Evolutionary conservation across 129 eudicot genomes (phyloP).

Genomic region (Mikania micrantha): DNA sequence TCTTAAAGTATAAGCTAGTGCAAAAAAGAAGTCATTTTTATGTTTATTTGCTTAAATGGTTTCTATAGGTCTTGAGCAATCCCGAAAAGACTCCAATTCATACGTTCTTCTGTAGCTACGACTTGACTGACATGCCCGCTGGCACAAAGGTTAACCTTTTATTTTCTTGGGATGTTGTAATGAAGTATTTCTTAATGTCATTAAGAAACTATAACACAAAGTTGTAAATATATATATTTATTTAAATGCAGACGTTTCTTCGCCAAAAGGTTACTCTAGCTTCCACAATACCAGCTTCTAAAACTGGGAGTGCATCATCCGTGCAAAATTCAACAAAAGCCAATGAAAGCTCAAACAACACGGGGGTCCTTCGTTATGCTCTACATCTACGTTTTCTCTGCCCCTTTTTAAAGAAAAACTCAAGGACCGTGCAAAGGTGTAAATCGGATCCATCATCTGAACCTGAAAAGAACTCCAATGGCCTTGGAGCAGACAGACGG

Average conservation of each 20-base stretch:
- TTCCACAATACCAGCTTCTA: constrained; percentile 31
- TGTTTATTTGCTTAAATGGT: constrained; percentile 9
- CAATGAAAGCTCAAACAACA: constrained; percentile 42
- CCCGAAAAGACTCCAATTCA: constrained; percentile 97
- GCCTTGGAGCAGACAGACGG: constrained; percentile 54
- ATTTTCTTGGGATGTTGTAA: not conserved
- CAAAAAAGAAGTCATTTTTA: not conserved
- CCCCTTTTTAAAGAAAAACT: constrained; percentile 48
- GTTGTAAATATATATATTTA: not conserved
- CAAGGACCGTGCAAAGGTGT: constrained; percentile 39
- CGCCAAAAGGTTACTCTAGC: constrained; percentile 85
- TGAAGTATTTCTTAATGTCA: not conserved
- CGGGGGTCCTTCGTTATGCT: constrained; percentile 89
- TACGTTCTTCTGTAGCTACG: constrained; percentile 88
- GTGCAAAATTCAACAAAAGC: constrained; percentile 45
- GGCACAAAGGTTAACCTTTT: constrained; percentile 81
- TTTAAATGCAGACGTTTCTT: constrained; percentile 60
- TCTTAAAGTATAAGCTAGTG: not conserved
- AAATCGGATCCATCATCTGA: constrained; percentile 60
- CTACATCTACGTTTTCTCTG: constrained; percentile 89
- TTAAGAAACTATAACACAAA: not conserved
- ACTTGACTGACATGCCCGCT: constrained; percentile 96
- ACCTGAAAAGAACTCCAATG: constrained; percentile 27
- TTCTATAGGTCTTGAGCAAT: constrained; percentile 80
- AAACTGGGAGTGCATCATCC: constrained; percentile 31